phyloP scores from a whole-genome alignment of 1,139 yeast species.

The Saccharomycopsis hybrid region DNA sequence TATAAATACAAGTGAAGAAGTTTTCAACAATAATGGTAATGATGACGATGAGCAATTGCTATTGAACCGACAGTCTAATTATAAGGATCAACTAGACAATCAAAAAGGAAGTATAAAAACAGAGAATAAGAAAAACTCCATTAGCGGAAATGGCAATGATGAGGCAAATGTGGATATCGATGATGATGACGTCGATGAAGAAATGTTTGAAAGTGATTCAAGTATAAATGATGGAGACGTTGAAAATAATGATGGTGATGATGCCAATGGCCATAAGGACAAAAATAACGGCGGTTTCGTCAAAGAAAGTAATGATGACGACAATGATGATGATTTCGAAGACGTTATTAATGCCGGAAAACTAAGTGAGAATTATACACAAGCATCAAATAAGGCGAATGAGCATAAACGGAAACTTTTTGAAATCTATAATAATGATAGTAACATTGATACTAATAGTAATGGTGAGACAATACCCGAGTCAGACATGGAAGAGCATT shows the following conservation, averaged over 20 bases:
- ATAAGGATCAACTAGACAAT: background rate
- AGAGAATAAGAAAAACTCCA: background rate
- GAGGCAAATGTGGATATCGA: constrained; percentile 1
- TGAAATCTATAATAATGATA: background rate
- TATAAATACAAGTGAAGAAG: constrained; percentile 22
- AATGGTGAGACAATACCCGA: background rate
- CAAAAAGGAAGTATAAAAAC: background rate
- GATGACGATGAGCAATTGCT: too few species aligned
- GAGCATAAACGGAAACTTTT: background rate
- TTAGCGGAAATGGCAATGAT: background rate
- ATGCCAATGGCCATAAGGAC: background rate
- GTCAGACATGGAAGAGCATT: background rate
- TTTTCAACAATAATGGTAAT: constrained; percentile 20
- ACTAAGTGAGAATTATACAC: too few species aligned
- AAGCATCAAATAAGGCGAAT: too few species aligned
- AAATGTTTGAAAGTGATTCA: constrained; percentile 12
- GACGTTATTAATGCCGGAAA: too few species aligned
- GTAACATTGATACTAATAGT: too few species aligned
- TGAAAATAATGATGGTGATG: constrained; percentile 5
- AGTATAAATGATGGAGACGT: constrained; percentile 9
- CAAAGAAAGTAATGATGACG: too few species aligned
- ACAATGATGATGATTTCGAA: too few species aligned
- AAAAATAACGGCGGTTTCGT: too few species aligned
- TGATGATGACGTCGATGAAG: constrained; percentile 15
- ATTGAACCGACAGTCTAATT: too few species aligned